A percentile compares a stretch with the other conserved stretches of the same genome.
These are phyloP conservation scores for Coriolopsis trogii DNA, from an alignment of 1,284 basidiomycete genomes.

Conservation along the genomic window DNA sequence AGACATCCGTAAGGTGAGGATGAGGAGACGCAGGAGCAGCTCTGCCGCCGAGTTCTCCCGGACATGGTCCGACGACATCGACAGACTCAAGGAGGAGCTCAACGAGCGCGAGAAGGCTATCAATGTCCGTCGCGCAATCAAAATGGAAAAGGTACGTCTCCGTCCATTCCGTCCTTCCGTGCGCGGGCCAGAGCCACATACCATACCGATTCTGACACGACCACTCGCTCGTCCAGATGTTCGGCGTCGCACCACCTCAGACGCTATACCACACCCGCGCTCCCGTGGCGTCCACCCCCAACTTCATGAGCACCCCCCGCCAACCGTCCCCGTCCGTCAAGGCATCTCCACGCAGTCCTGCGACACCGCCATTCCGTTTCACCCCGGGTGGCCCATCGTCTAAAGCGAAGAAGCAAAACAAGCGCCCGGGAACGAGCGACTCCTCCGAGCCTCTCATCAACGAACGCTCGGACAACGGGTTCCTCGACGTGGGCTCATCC, in stretches of 20 bases:
- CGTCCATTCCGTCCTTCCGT: not conserved
- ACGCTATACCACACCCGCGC: conserved; percentile 66
- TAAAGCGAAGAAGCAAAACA: conserved; percentile 40
- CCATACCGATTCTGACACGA: no score
- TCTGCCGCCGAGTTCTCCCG: conserved; percentile 49
- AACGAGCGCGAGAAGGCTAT: conserved; percentile 72
- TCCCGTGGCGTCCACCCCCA: conserved; percentile 41
- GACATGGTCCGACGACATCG: conserved; percentile 55
- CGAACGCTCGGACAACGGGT: conserved; percentile 33
- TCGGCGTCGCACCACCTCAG: conserved; percentile 77
- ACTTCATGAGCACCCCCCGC: conserved; percentile 20
- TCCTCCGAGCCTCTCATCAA: conserved; percentile 52
- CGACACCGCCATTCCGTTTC: conserved; percentile 31
- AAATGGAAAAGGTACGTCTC: conserved; percentile 77
- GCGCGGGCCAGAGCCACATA: no score
- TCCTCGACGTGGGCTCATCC: conserved; percentile 35
- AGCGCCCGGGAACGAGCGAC: conserved; percentile 57
- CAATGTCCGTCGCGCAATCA: conserved; percentile 75
- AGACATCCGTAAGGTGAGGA: conserved; percentile 42
- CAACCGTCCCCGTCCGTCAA: conserved; percentile 13
- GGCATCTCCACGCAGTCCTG: conserved; percentile 18
- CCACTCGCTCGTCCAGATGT: conserved; percentile 52
- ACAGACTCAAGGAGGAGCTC: conserved; percentile 68
- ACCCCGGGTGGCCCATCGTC: conserved; percentile 49
- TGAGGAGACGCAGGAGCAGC: conserved; percentile 56